Evolutionary conservation across 352 stramenopile species (phyloP).

Genomic region (Plasmopara halstedii): DNA sequence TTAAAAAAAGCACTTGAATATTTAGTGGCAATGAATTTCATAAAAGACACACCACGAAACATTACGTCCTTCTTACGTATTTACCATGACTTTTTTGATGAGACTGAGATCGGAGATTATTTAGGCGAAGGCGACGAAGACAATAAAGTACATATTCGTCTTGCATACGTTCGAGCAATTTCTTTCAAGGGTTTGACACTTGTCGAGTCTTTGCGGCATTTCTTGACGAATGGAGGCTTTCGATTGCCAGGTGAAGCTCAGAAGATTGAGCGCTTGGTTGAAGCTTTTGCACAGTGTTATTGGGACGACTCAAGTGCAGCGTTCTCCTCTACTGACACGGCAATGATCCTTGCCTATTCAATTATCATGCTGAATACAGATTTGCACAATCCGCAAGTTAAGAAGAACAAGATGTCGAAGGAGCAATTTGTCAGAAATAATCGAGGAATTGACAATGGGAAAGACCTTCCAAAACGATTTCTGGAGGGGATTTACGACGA

Average conservation of each 20-base stretch:
- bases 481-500: constrained; percentile 95
- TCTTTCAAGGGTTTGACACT: constrained; percentile 97
- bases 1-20: constrained; percentile 85
- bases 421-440: constrained; percentile 98
- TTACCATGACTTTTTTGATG: constrained; percentile 90
- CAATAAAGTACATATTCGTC: constrained; percentile 88
- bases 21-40: constrained; percentile 79
- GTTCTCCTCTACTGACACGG: constrained; percentile 76
- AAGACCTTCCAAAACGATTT: constrained; percentile 87
- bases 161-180: constrained; percentile 93
- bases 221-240: constrained; percentile 96
- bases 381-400: constrained; percentile 85
- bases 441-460: constrained; percentile 87
- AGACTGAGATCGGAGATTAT: constrained; percentile 92
- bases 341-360: constrained; percentile 88
- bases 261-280: constrained; percentile 97
- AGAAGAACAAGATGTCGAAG: constrained; percentile 96
- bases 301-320: constrained; percentile 89
- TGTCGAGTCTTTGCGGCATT: constrained; percentile 94
- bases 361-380: constrained; percentile 91
- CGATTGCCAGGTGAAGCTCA: constrained; percentile 96
- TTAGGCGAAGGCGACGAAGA: constrained; percentile 89
- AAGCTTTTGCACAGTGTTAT: constrained; percentile 96
- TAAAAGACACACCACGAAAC: constrained; percentile 80
- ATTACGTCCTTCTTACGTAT: constrained; percentile 93